Percentiles rank a stretch among this genome's conserved stretches.
Conservation (phyloP, 306 rosid species). For the Potentilla sterilis region DNA sequence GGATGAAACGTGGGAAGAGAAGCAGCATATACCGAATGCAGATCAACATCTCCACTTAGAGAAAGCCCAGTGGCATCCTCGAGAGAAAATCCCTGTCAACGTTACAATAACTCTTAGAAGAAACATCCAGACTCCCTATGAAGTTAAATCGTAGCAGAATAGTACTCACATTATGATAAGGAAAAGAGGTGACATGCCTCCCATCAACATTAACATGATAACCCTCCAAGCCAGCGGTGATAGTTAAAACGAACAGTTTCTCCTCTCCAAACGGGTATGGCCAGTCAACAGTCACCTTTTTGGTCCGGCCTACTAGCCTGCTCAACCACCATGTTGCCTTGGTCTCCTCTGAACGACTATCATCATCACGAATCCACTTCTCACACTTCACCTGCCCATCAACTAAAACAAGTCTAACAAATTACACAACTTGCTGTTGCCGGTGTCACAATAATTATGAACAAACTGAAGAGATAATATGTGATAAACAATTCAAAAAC, state of each 20-base stretch:
- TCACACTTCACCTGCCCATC: conserved; percentile 93
- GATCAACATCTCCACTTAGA: conserved; percentile 64
- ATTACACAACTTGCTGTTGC: conserved; percentile 35
- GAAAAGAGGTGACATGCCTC: conserved; percentile 83
- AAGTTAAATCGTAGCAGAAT: conserved; percentile 19
- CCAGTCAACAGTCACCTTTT: conserved; percentile 72
- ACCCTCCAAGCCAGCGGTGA: conserved; percentile 94
- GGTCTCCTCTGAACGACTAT: conserved; percentile 46
- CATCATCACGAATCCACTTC: conserved; percentile 83
- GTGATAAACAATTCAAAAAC: not conserved
- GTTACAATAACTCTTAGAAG: conserved; percentile 13
- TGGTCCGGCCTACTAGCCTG: conserved; percentile 76
- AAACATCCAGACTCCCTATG: conserved; percentile 18
- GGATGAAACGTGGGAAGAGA: conserved; percentile 90
- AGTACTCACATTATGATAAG: conserved; percentile 87
- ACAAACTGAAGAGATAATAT: not conserved
- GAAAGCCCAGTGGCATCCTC: conserved; percentile 94
- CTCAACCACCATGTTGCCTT: conserved; percentile 86
- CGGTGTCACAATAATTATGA: conserved; percentile 7
- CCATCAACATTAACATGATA: conserved; percentile 92
- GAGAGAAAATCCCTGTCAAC: conserved; percentile 78
- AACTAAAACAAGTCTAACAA: conserved; percentile 54
- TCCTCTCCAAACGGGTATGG: conserved; percentile 79
- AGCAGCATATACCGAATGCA: conserved; percentile 74
- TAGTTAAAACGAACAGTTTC: conserved; percentile 83